A percentile compares a stretch with the other conserved stretches of the same genome.
Conservation (phyloP, 1,139 yeast genomes). For the Candida pseudoviswanathii region DNA sequence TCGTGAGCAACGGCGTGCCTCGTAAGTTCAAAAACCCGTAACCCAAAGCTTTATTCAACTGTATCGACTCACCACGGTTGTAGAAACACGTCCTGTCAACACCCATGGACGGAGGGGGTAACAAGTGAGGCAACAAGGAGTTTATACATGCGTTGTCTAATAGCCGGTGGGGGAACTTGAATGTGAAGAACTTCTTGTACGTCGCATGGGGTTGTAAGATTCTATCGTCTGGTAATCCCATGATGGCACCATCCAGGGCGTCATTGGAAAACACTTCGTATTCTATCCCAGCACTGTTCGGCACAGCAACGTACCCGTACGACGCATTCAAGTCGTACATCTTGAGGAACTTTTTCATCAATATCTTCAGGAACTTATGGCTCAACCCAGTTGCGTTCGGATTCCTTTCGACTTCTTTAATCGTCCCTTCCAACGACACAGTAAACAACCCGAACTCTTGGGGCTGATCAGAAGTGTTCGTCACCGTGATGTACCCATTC, state of each 20-base stretch:
- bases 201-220: conserved; percentile 50
- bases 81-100: conserved; percentile 48
- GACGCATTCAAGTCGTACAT: conserved; percentile 53
- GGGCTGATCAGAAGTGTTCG: conserved; percentile 41
- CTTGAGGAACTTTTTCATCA: conserved; percentile 47
- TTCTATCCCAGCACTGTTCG: conserved; percentile 52
- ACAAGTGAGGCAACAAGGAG: conserved; percentile 52
- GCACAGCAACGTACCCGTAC: conserved; percentile 45
- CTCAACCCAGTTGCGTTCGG: conserved; percentile 17
- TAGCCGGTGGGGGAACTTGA: conserved; percentile 60
- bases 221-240: conserved; percentile 57
- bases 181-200: conserved; percentile 65
- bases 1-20: conserved; percentile 47
- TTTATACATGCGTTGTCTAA: conserved; percentile 62
- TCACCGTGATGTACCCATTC: conserved; percentile 40
- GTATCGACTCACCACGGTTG: conserved; percentile 37
- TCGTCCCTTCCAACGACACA: conserved; percentile 50
- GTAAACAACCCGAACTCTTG: conserved; percentile 48
- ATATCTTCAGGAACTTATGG: conserved; percentile 30
- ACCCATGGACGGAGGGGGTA: conserved; percentile 70
- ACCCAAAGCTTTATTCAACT: conserved; percentile 45
- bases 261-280: conserved; percentile 48
- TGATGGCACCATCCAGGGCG: conserved; percentile 45
- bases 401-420: conserved; percentile 36
- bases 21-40: conserved; percentile 42